phyloP scores from a whole-genome alignment of 257 asterid genomes.

The Mentha longifolia region DNA sequence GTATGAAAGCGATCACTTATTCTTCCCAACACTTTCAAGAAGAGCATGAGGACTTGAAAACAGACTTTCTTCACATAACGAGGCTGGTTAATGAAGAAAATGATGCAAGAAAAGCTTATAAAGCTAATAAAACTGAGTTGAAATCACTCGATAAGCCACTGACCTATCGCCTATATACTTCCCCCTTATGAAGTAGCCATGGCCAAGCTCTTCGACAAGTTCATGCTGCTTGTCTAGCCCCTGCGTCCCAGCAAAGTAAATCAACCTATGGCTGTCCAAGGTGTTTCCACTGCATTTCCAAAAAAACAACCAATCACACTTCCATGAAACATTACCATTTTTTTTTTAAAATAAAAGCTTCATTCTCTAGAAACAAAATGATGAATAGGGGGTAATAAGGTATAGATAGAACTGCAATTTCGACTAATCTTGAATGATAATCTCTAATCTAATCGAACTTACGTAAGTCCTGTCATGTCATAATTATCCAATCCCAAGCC shows the following conservation, averaged over 20 bases:
- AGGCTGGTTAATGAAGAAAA: neutral
- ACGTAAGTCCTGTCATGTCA: slow-evolving; percentile 40
- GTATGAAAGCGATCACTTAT: neutral
- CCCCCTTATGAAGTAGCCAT: slow-evolving; percentile 79
- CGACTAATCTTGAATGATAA: slow-evolving; percentile 6
- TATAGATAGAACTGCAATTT: too few species aligned
- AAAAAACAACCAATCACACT: neutral
- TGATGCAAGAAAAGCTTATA: neutral
- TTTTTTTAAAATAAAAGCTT: neutral
- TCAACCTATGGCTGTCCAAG: slow-evolving; percentile 41
- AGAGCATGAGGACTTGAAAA: neutral
- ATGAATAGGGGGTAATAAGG: too few species aligned
- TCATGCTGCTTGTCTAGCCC: slow-evolving; percentile 70
- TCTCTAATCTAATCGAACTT: slow-evolving; percentile 2
- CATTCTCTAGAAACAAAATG: neutral
- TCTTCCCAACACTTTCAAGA: too few species aligned
- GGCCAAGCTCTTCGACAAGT: slow-evolving; percentile 71
- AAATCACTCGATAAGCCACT: neutral
- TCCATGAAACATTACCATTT: too few species aligned
- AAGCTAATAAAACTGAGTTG: neutral
- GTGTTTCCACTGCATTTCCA: slow-evolving; percentile 34
- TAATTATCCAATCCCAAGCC: slow-evolving; percentile 38
- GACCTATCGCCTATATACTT: slow-evolving; percentile 67
- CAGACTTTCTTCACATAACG: neutral
- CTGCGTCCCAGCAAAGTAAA: slow-evolving; percentile 38